Percentiles rank a stretch among this genome's conserved stretches.
Evolutionary conservation across 768 basidiomycete species (phyloP).

Genomic region (Termitomyces sp.): DNA sequence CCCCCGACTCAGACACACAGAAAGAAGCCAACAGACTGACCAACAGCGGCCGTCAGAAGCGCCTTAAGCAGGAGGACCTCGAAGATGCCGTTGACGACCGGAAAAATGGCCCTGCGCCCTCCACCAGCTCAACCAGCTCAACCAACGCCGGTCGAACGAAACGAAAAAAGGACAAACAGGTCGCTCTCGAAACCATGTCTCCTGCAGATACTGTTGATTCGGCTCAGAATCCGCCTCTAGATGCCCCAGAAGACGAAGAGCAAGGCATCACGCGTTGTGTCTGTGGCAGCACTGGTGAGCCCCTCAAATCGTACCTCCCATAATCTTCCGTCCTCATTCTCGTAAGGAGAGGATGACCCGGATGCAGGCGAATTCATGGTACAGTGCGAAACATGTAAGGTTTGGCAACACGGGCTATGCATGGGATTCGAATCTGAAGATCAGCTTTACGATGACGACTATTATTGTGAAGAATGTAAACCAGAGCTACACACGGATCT

Average conservation of each 20-base stretch:
- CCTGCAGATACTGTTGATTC: slow-evolving; percentile 21
- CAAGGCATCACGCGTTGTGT: slow-evolving; percentile 76
- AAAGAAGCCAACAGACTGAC: slow-evolving; percentile 40
- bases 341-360: slow-evolving; percentile 60
- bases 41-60: slow-evolving; percentile 46
- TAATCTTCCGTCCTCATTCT: slow-evolving; percentile 20
- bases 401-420: slow-evolving; percentile 97
- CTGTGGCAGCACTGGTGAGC: slow-evolving; percentile 76
- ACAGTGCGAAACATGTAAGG: slow-evolving; percentile 93
- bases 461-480: slow-evolving; percentile 91
- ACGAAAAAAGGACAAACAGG: slow-evolving; percentile 50
- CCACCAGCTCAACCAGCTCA: slow-evolving; percentile 28
- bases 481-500: slow-evolving; percentile 83
- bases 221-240: slow-evolving; percentile 32
- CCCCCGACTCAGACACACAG: slow-evolving; percentile 63
- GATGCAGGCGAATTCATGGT: slow-evolving; percentile 96
- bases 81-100: slow-evolving; percentile 58
- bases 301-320: slow-evolving; percentile 5
- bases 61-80: slow-evolving; percentile 67
- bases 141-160: slow-evolving; percentile 36
- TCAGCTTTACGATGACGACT: slow-evolving; percentile 70
- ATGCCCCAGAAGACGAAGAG: slow-evolving; percentile 53
- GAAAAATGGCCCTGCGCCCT: slow-evolving; percentile 36
- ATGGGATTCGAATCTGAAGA: slow-evolving; percentile 87
- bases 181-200: slow-evolving; percentile 15